Evolutionary conservation across 352 stramenopile genomes (phyloP).

Genomic region (Globisporangium lucens): DNA sequence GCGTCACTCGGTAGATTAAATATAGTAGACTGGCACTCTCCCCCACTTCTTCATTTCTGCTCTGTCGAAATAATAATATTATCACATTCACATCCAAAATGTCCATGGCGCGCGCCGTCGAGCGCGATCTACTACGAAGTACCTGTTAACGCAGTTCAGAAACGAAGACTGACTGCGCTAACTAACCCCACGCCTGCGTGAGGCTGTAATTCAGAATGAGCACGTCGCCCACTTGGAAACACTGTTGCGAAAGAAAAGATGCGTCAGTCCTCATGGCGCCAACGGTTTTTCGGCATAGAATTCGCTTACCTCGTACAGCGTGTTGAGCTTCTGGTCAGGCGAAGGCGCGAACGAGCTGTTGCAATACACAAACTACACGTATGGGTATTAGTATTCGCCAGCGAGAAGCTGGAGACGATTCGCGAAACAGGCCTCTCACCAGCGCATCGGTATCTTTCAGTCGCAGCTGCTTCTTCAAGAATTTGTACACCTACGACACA

Average conservation of each 20-base stretch:
- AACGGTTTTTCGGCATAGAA: neutral
- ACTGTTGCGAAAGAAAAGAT: slow-evolving; percentile 26
- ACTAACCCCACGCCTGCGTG: slow-evolving; percentile 67
- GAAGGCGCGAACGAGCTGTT: slow-evolving; percentile 86
- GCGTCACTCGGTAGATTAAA: neutral
- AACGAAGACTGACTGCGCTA: slow-evolving; percentile 24
- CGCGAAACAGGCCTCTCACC: slow-evolving; percentile 22
- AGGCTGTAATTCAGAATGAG: slow-evolving; percentile 88
- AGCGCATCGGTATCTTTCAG: slow-evolving; percentile 72
- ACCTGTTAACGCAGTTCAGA: slow-evolving; percentile 5
- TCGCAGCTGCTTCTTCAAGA: slow-evolving; percentile 78
- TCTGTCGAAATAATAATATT: slow-evolving; percentile 12
- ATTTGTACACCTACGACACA: slow-evolving; percentile 69
- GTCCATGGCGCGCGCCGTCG: neutral
- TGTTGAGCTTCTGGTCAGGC: slow-evolving; percentile 72
- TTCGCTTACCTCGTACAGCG: slow-evolving; percentile 63
- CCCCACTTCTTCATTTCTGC: neutral
- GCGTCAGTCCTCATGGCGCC: neutral
- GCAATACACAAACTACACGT: slow-evolving; percentile 80
- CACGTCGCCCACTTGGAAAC: slow-evolving; percentile 76
- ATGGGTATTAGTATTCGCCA: neutral
- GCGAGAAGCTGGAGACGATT: neutral
- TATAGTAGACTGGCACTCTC: no score
- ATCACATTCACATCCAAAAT: slow-evolving; percentile 12
- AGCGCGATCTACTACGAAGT: slow-evolving; percentile 2